Base-by-base conservation (phyloP, 371 early-diverging fungal genomes). In the Haplosporangium sp. region DNA sequence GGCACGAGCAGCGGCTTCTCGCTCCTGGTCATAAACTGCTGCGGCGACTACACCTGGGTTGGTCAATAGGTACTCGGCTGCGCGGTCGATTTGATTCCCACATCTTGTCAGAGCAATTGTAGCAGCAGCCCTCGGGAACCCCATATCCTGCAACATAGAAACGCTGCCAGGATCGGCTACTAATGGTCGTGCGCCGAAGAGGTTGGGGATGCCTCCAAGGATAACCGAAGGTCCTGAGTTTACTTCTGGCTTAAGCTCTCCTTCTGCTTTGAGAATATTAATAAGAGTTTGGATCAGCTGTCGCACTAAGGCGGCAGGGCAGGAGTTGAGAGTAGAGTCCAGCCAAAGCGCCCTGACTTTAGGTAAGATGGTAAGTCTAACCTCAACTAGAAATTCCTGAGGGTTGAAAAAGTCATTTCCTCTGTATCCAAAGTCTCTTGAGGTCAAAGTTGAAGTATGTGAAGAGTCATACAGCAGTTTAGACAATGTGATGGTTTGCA, bases 51-150 rank as follows among this genome's bases (percentile, higher is more conserved):
- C 69, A 50, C 89, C 87, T 5, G 95, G 95, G 69, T 97, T 92
- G 8, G 89, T 90, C 40, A 97, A 82, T 44, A 98, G 78, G 64
- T 95, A 96, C 63, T 98, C 97, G 0, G 96, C 92, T 1, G 98
- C 98, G 34, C 96, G 88, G 5, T 88, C 88, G 0, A 96, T 84
- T 70, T 94, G 93, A 71, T 97, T 97, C 17, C 85, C 87, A 69
- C 91, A 92, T 0, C 96, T 90, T n/a, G 89, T 83, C 63, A 97
- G 84, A 2, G 97, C 98, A 35, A 85, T 84, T 73, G 93, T 94
- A 0, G 97, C 95, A 1, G 94, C 93, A 2, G 86, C 84, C 20
- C 93, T 87, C 11, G 92, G 86, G 82, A 97, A 98, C 0, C 98
- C 98, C 96, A 98, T 96, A 44, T 95, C 94, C 9, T 92, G 84